These are phyloP conservation scores for Phytopythium delawarense DNA, from an alignment of 352 stramenopile genomes.

Conservation along the genomic window DNA sequence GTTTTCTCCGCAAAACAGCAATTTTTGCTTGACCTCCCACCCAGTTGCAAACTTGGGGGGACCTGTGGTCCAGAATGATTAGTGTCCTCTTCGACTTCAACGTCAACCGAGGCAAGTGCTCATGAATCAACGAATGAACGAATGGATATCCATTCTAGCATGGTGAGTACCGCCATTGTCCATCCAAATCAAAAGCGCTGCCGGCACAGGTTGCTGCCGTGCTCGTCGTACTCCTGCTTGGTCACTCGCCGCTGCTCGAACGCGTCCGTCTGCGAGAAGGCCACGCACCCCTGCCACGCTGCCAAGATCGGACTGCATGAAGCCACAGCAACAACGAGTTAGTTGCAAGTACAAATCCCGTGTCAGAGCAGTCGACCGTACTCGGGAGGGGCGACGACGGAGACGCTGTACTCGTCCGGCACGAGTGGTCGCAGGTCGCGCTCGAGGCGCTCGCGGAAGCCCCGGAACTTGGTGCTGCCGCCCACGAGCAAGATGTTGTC, in stretches of 20 bases:
- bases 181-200: conserved; percentile 21
- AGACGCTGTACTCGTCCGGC: conserved; percentile 41
- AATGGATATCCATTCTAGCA: too few species aligned
- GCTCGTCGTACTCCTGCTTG: conserved; percentile 72
- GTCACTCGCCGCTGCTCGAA: conserved; percentile 38
- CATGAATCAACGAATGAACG: too few species aligned
- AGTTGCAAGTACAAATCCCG: background rate
- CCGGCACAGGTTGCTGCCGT: conserved; percentile 66
- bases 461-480: conserved; percentile 84
- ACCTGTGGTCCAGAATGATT: background rate
- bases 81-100: background rate
- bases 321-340: conserved; percentile 3
- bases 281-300: conserved; percentile 52
- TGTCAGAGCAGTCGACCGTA: conserved; percentile 30
- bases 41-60: conserved; percentile 11
- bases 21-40: conserved; percentile 55
- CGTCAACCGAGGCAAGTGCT: background rate
- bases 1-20: conserved; percentile 46
- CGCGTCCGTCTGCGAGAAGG: conserved; percentile 26
- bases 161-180: background rate
- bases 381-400: conserved; percentile 38
- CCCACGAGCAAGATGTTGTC: conserved; percentile 86
- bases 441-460: conserved; percentile 74
- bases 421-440: conserved; percentile 58
- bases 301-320: conserved; percentile 41